Percentiles rank a stretch among this genome's conserved stretches.
These are phyloP conservation scores for Apium graveolens DNA, from an alignment of 129 eudicot genomes.

Conservation along the genomic window DNA sequence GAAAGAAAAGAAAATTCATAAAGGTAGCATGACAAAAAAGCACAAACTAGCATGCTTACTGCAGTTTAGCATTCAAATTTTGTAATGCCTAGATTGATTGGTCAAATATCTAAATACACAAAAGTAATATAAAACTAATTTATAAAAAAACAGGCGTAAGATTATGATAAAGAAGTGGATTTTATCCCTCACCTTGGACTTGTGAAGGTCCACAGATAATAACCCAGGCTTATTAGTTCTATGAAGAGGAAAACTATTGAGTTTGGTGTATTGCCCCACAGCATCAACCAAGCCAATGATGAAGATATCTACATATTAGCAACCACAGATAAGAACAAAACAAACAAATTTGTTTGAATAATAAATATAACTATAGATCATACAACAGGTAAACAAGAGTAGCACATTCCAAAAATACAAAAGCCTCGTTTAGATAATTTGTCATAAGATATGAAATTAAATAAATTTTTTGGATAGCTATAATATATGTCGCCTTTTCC, in stretches of 20 bases:
- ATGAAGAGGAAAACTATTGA: constrained; percentile 79
- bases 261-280: constrained; percentile 78
- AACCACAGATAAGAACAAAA: neutral
- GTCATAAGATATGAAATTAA: neutral
- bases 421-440: neutral
- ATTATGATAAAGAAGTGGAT: neutral
- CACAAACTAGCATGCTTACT: no score
- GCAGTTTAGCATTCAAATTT: no score
- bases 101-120: neutral
- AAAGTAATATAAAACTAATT: neutral
- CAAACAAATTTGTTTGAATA: neutral
- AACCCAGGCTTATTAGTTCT: constrained; percentile 90
- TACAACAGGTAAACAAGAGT: neutral
- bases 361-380: neutral
- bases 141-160: neutral
- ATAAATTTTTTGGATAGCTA: neutral
- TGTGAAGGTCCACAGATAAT: constrained; percentile 65
- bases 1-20: no score
- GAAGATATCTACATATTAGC: constrained; percentile 52
- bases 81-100: no score
- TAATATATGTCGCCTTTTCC: constrained; percentile 85
- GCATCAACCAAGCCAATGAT: constrained; percentile 75
- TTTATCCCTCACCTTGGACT: constrained; percentile 52
- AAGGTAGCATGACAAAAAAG: neutral
- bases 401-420: no score